Percentiles rank a stretch among this genome's conserved stretches.
These are phyloP conservation scores for Schizochytrium sp. DNA, from an alignment of 108 stramenopile genomes.

Conservation along the genomic window DNA sequence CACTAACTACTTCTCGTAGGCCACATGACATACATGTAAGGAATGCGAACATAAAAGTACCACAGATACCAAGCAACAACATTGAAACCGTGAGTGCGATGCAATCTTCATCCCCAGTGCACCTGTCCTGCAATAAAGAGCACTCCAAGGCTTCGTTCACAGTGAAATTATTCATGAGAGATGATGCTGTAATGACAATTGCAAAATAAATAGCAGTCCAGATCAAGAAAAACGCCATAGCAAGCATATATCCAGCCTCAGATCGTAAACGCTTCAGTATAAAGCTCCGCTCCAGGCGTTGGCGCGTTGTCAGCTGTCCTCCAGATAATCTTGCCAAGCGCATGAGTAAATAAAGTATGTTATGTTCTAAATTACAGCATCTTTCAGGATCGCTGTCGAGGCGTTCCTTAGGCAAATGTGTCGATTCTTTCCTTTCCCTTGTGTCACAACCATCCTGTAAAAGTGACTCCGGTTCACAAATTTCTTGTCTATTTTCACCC, in stretches of 20 bases:
- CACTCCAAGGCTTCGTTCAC: background rate
- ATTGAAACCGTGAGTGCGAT: background rate
- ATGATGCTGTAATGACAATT: background rate
- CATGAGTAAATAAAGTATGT: background rate
- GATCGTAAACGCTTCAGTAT: background rate
- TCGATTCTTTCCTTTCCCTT: too few relatives aligned
- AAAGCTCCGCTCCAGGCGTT: background rate
- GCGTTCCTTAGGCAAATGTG: too few relatives aligned
- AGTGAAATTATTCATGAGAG: background rate
- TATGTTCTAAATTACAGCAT: background rate
- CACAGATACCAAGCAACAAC: conserved; percentile 38
- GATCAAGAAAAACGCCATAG: background rate
- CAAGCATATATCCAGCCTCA: background rate
- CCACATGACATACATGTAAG: conserved; percentile 54
- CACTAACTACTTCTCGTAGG: background rate
- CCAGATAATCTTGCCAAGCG: background rate
- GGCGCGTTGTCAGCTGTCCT: background rate
- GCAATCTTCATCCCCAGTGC: background rate
- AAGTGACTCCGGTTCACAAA: too few relatives aligned
- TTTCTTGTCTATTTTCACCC: too few relatives aligned
- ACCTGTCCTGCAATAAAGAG: background rate
- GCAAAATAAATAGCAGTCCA: conserved; percentile 10
- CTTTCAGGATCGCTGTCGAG: too few relatives aligned
- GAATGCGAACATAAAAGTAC: background rate
- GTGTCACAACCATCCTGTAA: too few relatives aligned